These are phyloP conservation scores for Conoideocrella luteorostrata DNA, from an alignment of 2,329 filamentous ascomycete genomes.

Conservation along the genomic window DNA sequence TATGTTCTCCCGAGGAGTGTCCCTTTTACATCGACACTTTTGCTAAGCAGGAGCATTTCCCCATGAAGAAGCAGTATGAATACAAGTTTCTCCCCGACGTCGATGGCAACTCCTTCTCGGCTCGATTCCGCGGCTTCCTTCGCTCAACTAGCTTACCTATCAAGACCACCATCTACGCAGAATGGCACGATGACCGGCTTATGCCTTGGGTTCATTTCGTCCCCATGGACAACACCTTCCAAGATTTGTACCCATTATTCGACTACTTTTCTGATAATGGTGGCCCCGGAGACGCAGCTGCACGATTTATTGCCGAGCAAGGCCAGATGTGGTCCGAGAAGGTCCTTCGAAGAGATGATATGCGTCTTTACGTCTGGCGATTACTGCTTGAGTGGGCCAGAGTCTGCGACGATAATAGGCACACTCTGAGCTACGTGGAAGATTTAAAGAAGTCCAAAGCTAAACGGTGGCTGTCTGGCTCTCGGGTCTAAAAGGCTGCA, in stretches of 20 bases:
- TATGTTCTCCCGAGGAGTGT: slow-evolving; percentile 33
- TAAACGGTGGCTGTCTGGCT: not conserved
- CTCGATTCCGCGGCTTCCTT: slow-evolving; percentile 58
- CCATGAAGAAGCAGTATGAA: slow-evolving; percentile 43
- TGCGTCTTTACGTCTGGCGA: slow-evolving; percentile 59
- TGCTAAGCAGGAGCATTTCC: slow-evolving; percentile 22
- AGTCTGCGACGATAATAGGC: slow-evolving; percentile 38
- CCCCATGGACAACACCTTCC: slow-evolving; percentile 62
- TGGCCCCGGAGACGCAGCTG: slow-evolving; percentile 44
- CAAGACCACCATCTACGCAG: slow-evolving; percentile 65
- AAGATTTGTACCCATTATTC: slow-evolving; percentile 59
- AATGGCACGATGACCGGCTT: slow-evolving; percentile 69
- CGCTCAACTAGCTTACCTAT: slow-evolving; percentile 58
- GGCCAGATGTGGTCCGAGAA: slow-evolving; percentile 56
- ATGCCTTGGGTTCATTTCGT: slow-evolving; percentile 67
- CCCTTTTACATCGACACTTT: slow-evolving; percentile 32
- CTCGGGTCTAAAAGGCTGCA: no score
- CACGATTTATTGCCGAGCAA: slow-evolving; percentile 50
- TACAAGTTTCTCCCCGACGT: slow-evolving; percentile 64
- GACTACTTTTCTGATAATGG: slow-evolving; percentile 56
- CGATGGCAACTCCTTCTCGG: slow-evolving; percentile 62
- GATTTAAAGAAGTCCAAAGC: slow-evolving; percentile 26
- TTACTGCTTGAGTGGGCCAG: slow-evolving; percentile 53
- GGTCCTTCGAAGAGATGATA: slow-evolving; percentile 58
- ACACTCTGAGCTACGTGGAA: slow-evolving; percentile 36